phyloP scores from a whole-genome alignment of 1,284 basidiomycete genomes.

The Pseudozyma tsukubaensis region DNA sequence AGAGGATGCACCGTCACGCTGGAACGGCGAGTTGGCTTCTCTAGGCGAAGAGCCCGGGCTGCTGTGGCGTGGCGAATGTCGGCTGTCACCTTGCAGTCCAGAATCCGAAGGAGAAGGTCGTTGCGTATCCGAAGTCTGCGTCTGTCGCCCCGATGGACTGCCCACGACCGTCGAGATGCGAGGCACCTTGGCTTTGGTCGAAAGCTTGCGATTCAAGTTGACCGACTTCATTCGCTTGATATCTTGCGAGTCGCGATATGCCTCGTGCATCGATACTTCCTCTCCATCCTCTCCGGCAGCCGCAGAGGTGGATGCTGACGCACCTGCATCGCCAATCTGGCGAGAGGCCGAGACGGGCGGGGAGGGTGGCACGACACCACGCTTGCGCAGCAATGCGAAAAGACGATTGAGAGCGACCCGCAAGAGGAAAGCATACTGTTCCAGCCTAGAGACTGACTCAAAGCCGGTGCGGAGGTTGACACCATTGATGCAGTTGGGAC shows the following conservation, averaged over 20 bases:
- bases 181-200: conserved; percentile 88
- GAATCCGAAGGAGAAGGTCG: conserved; percentile 46
- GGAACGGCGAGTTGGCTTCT: conserved; percentile 37
- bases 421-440: conserved; percentile 96
- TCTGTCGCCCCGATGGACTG: conserved; percentile 78
- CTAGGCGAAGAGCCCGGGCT: conserved; percentile 35
- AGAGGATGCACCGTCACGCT: conserved; percentile 30
- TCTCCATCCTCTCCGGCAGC: conserved; percentile 16
- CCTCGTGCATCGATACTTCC: conserved; percentile 66
- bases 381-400: conserved; percentile 88
- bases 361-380: conserved; percentile 85
- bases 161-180: conserved; percentile 96
- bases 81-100: conserved; percentile 28
- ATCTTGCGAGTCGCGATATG: conserved; percentile 86
- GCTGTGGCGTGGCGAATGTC: conserved; percentile 34
- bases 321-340: conserved; percentile 14
- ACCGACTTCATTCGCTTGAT: conserved; percentile 93
- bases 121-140: conserved; percentile 50
- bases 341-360: conserved; percentile 69
- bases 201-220: conserved; percentile 87
- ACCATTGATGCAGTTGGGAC: conserved; percentile 77
- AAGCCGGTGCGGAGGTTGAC: conserved; percentile 74
- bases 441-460: conserved; percentile 88
- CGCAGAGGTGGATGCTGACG: conserved; percentile 12
- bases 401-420: conserved; percentile 93